Conservation (phyloP, 305 asterid species). For the Lippia alba region DNA sequence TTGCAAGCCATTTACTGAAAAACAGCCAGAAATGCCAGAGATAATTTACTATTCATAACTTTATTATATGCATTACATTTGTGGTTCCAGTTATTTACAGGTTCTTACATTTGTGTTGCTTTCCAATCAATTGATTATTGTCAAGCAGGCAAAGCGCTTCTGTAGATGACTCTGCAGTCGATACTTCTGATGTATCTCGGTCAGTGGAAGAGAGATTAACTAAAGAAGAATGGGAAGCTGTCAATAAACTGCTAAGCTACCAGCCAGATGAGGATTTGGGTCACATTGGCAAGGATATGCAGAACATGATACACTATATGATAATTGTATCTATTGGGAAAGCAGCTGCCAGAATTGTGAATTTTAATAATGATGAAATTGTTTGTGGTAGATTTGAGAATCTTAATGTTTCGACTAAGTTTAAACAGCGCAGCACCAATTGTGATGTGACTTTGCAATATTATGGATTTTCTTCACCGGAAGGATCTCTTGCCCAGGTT, state of each 20-base stretch:
- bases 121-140: conserved; percentile 30
- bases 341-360: conserved; percentile 91
- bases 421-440: conserved; percentile 78
- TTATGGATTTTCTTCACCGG: conserved; percentile 94
- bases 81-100: conserved; percentile 13
- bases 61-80: conserved; percentile 23
- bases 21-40: conserved; percentile 11
- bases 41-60: conserved; percentile 6
- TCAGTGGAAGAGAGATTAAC: conserved; percentile 81
- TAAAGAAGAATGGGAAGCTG: conserved; percentile 98
- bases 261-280: conserved; percentile 92
- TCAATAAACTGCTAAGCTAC: conserved; percentile 86
- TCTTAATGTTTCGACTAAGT: conserved; percentile 82
- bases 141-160: conserved; percentile 73
- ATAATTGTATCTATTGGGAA: conserved; percentile 77
- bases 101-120: conserved; percentile 23
- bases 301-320: conserved; percentile 79
- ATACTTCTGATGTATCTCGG: conserved; percentile 61
- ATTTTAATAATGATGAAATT: conserved; percentile 73
- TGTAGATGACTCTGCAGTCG: conserved; percentile 58
- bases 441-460: conserved; percentile 88
- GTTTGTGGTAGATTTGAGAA: conserved; percentile 96
- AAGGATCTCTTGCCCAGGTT: conserved; percentile 99
- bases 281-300: conserved; percentile 72
- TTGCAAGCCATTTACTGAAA: conserved; percentile 11